These are phyloP conservation scores for Sinapis alba DNA, from an alignment of 441 rosid genomes.

Conservation along the genomic window DNA sequence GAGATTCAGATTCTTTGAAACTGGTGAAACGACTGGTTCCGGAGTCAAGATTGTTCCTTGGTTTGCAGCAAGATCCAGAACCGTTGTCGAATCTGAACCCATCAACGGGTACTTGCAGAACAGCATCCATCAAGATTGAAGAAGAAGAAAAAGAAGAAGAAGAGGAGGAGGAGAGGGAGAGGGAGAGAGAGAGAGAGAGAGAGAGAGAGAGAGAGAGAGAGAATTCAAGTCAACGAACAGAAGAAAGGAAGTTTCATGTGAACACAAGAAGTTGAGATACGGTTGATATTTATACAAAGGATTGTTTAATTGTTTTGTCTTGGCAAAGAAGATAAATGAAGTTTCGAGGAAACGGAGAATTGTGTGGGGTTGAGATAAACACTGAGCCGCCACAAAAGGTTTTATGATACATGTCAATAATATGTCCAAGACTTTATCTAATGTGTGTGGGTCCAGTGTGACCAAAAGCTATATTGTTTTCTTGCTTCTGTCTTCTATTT, in stretches of 20 bases:
- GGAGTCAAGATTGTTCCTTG: slow-evolving; percentile 34
- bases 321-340: slow-evolving; percentile 35
- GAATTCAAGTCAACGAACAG: slow-evolving; percentile 17
- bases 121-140: slow-evolving; percentile 38
- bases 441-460: slow-evolving; percentile 4
- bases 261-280: slow-evolving; percentile 19
- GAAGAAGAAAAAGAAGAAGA: background rate
- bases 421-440: slow-evolving; percentile 13
- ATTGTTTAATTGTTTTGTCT: background rate
- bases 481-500: slow-evolving; percentile 7
- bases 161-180: too few species aligned
- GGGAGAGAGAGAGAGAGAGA: background rate
- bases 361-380: slow-evolving; percentile 31
- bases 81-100: slow-evolving; percentile 35
- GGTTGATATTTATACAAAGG: slow-evolving; percentile 10
- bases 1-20: slow-evolving; percentile 34
- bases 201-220: background rate
- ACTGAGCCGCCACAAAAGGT: slow-evolving; percentile 40
- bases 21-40: slow-evolving; percentile 9
- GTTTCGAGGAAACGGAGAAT: slow-evolving; percentile 37
- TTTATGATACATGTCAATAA: slow-evolving; percentile 1
- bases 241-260: slow-evolving; percentile 33
- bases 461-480: slow-evolving; percentile 7
- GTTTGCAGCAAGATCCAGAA: slow-evolving; percentile 38
- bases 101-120: slow-evolving; percentile 29